Evolutionary conservation across 805 yeast species (phyloP).

Genomic region (Teunomyces barrocoloradensis): DNA sequence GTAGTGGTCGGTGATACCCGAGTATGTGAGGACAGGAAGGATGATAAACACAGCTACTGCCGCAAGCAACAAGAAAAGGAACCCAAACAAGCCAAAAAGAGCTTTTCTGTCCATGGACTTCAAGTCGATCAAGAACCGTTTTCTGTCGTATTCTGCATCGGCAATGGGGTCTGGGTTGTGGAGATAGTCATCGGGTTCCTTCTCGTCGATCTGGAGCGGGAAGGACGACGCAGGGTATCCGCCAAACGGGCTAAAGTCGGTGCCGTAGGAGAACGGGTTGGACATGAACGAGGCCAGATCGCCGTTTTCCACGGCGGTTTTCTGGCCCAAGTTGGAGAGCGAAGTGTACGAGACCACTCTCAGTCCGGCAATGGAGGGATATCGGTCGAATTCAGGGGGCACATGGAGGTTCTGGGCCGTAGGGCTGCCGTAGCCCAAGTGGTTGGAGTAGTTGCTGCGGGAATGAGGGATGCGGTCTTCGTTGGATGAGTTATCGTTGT

Average conservation of each 20-base stretch:
- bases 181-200: conserved; percentile 27
- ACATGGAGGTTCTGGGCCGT: conserved; percentile 22
- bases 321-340: conserved; percentile 10
- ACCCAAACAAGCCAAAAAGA: conserved; percentile 19
- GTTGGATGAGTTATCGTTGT: conserved; percentile 15
- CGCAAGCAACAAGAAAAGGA: conserved; percentile 15
- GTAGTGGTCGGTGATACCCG: conserved; percentile 18
- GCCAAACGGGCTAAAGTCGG: conserved; percentile 28
- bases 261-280: conserved; percentile 20
- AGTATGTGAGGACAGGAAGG: conserved; percentile 25
- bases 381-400: conserved; percentile 65
- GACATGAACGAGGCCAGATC: conserved; percentile 13
- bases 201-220: conserved; percentile 28
- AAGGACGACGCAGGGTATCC: conserved; percentile 29
- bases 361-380: conserved; percentile 60
- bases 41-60: conserved; percentile 19
- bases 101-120: conserved; percentile 24
- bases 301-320: conserved; percentile 6
- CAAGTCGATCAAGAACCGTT: conserved; percentile 23
- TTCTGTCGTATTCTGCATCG: conserved; percentile 28
- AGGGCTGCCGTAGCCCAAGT: background rate
- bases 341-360: conserved; percentile 54
- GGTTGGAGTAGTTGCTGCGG: conserved; percentile 6
- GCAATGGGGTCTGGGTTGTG: conserved; percentile 31
- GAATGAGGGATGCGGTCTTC: conserved; percentile 7